Evolutionary conservation across 495 filamentous ascomycete species (phyloP).

Genomic region (Trichoderma parareesei): DNA sequence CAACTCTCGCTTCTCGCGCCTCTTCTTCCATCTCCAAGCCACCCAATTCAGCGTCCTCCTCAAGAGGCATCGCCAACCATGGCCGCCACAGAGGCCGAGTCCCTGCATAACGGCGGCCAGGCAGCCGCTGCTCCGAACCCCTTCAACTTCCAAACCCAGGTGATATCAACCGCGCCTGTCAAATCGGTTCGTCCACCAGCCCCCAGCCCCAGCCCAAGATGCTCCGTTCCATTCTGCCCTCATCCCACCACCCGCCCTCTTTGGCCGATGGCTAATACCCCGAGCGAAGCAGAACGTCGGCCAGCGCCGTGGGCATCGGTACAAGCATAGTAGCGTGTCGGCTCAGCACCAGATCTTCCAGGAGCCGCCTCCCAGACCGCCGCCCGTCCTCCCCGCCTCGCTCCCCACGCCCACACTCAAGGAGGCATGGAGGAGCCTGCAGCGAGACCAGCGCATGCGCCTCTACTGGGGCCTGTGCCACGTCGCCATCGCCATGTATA

Average conservation of each 20-base stretch:
- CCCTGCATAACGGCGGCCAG: background rate
- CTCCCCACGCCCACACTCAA: constrained; percentile 85
- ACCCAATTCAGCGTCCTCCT: no score
- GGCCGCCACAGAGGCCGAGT: background rate
- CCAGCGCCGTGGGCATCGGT: constrained; percentile 90
- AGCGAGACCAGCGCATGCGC: constrained; percentile 71
- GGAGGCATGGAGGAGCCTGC: constrained; percentile 80
- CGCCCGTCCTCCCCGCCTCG: constrained; percentile 83
- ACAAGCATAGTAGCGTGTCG: constrained; percentile 93
- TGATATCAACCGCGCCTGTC: constrained; percentile 66
- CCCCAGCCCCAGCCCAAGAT: background rate
- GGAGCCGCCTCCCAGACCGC: constrained; percentile 81
- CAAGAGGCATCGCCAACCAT: background rate
- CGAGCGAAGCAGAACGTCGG: constrained; percentile 55
- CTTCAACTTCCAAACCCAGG: constrained; percentile 90
- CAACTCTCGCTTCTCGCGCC: no score
- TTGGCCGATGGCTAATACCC: no score
- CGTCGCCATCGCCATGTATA: constrained; percentile 67
- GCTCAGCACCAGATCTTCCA: constrained; percentile 86
- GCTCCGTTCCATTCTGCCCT: background rate
- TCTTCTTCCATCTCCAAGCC: no score
- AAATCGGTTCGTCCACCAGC: constrained; percentile 58
- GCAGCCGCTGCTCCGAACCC: constrained; percentile 44
- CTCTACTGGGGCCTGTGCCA: constrained; percentile 89
- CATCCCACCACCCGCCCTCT: constrained; percentile 12